Base-by-base conservation (phyloP, 2,329 filamentous ascomycete species). In the Sporothrix humicola region DNA sequence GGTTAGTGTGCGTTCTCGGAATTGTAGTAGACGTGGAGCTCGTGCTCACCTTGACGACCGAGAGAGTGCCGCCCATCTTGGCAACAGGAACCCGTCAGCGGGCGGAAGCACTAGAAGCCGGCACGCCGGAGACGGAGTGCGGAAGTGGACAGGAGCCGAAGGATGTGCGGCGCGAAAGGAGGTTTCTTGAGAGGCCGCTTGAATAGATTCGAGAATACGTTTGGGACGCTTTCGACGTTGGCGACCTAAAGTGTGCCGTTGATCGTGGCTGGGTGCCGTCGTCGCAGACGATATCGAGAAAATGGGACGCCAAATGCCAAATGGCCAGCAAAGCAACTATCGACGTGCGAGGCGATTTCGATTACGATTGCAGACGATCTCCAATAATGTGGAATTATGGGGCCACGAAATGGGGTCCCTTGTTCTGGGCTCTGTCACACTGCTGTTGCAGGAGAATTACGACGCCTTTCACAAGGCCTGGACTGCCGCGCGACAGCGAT, bases 21-120 rank as follows among this genome's bases (percentile, higher is more conserved):
- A 10, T 8, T 52, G 2, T 26, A 12, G 8, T 13, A 20, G 3
- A 58, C 2, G 15, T 50, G 37, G 4, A 37, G 31, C 17, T 7
- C 3, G 26, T 13, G 7, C 58, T 15, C 76, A 83, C 82, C 81
- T 83, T 83, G 77, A 83, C 77, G n/a, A 80, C 80, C 2, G 82
- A 82, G 2, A 83, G 59, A 15, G 78, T 79, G 73, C 79, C 73
- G 61, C 80, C 81, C 82, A 84, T 84, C 20, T 69, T 31, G 44
- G 20, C 10, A 20, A 23, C 37, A 37, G 12, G 4, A 12, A n/a
- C 20, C 20, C 46, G 46, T 65, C 59, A 65, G 37, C 42, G 42
- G 42, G 61, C 0, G 46, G 61, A 46, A 15, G 13, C n/a, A 6
- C 10, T 20, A 9, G 20, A 48, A 48, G 61, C 61, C 61, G 52